Conservation (phyloP, 345 rosid genomes). For the Jatropha curcas region DNA sequence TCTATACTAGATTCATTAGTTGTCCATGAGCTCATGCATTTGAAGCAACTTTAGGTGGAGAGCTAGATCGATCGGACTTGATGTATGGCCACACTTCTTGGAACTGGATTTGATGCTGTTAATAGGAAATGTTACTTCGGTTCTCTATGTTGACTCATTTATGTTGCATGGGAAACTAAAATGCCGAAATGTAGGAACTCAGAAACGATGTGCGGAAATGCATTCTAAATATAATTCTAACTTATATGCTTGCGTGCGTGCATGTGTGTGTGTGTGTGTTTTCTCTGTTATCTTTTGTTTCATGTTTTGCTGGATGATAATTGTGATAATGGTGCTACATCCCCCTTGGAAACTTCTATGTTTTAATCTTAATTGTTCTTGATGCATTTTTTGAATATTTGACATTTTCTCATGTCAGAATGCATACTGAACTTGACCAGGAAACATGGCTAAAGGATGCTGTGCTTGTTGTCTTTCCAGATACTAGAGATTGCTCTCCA, state of each 20-base stretch:
- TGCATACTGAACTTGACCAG: constrained; percentile 54
- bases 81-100: not conserved
- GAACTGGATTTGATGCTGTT: constrained; percentile 2
- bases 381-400: constrained; percentile 25
- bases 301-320: not conserved
- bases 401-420: constrained; percentile 35
- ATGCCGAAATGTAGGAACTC: no score
- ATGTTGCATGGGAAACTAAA: no score
- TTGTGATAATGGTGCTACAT: not conserved
- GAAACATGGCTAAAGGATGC: constrained; percentile 86
- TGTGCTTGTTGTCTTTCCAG: constrained; percentile 75
- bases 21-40: constrained; percentile 3
- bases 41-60: constrained; percentile 3
- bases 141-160: not conserved
- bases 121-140: not conserved
- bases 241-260: no score
- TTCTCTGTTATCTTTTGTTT: no score
- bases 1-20: not conserved
- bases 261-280: no score
- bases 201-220: no score
- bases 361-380: constrained; percentile 10
- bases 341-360: constrained; percentile 1
- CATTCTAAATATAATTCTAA: no score
- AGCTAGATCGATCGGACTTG: not conserved
- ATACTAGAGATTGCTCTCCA: constrained; percentile 81